A percentile compares a stretch with the other conserved stretches of the same genome.
phyloP scores from a whole-genome alignment of 495 filamentous ascomycete genomes.

The Neurospora africana region DNA sequence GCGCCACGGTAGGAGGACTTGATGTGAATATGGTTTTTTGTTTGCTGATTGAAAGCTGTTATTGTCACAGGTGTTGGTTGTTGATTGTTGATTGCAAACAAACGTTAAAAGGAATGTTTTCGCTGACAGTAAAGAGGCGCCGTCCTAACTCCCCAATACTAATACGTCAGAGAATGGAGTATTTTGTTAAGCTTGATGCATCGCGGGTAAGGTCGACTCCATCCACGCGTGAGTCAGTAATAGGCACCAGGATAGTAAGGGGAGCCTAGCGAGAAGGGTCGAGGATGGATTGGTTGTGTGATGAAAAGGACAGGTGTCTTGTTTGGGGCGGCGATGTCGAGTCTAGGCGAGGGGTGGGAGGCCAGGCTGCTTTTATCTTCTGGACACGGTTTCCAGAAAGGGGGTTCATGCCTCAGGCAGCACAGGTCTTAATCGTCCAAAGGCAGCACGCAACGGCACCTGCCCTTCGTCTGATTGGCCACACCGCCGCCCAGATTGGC shows the following conservation, averaged over 20 bases:
- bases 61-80: background rate
- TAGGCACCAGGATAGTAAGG: background rate
- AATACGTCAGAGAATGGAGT: constrained; percentile 18
- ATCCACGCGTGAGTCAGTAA: constrained; percentile 8
- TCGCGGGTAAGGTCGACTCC: constrained; percentile 17
- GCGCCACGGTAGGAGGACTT: constrained; percentile 27
- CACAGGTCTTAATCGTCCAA: background rate
- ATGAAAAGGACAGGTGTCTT: constrained; percentile 23
- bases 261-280: background rate
- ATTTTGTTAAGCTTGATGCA: constrained; percentile 14
- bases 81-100: constrained; percentile 7
- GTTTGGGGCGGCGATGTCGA: constrained; percentile 6
- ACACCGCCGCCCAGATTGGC: constrained; percentile 2
- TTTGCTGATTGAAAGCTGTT: constrained; percentile 1
- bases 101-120: background rate
- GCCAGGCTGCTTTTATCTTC: constrained; percentile 25
- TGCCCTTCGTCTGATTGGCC: constrained; percentile 16
- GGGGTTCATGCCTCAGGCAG: constrained; percentile 21
- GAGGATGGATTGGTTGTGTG: constrained; percentile 12
- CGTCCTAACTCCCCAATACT: constrained; percentile 34
- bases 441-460: background rate
- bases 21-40: constrained; percentile 4
- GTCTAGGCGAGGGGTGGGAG: constrained; percentile 12
- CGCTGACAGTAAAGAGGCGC: constrained; percentile 28
- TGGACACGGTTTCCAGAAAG: constrained; percentile 19